Evolutionary conservation across 306 rosid genomes (phyloP), one percentile per base, ranked within the genome.

Genomic region (Lathyrus tuberosus): DNA sequence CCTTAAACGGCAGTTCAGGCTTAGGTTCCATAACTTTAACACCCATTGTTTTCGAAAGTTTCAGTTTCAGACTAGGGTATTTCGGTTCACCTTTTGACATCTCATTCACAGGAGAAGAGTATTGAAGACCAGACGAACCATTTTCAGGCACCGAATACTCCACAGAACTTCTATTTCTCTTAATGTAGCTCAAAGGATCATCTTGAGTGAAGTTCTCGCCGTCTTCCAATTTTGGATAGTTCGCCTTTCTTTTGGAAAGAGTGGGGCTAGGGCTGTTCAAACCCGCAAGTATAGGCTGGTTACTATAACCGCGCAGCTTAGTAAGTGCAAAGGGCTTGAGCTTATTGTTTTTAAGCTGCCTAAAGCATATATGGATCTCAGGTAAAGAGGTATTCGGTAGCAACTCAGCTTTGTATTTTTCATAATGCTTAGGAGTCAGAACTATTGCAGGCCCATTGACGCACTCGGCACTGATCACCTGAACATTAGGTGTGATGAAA

Each of bases 401-500:
- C 63, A 71, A 61, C 65, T 46, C 49, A 73, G 79, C 70, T 70
- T 71, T 35, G 81, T 80, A 86, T 80, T 76, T 75, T 80, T 86
- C 92, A 64, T 83, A 91, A 78, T 91, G 96, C 78, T 76, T 85
- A 65, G 92, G 89, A 70, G 90, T 86, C 85, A 91, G 80, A 62
- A 91, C 91, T 17, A 72, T 83, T 56, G 97, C 96, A 72, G 89
- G 89, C 61, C 96, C 89, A 65, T 86, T 86, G 65, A 91, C 71
- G 64, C 96, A 91, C 81, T 88, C 92, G 3, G 88, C 92, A 72
- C 87, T 86, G 69, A 91, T 82, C 78, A 91, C 96, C 79, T 88
- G 92, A 73, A 88, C 92, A 82, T 88, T 81, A 78, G 90, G 84
- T 68, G 97, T 91, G 72, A 91, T 86, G 73, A 88, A 83, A 81